Evolutionary conservation across 2,329 filamentous ascomycete genomes (phyloP), one percentile per base, ranked within the genome.

Genomic region (Kalmusia sp.): DNA sequence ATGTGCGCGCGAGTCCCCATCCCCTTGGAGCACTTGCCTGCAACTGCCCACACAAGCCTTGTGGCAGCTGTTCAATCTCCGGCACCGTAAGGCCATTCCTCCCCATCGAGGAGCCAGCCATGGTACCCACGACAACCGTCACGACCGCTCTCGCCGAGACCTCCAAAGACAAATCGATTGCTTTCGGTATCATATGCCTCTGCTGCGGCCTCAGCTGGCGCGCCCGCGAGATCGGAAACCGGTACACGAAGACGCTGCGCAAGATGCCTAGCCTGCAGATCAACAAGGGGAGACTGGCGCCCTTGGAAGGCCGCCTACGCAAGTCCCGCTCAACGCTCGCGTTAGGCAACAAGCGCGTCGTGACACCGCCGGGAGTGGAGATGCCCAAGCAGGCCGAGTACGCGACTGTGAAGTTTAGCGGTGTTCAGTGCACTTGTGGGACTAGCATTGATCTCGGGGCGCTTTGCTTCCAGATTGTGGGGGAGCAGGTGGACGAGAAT

Each of bases 141-240:
- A 4, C 27, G 27, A 22, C 28, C 12, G 12, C 6, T 15, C 30
- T 60, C 9, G 39, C 55, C 15, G 57, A 57, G 2, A 31, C 17
- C 3, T 33, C 19, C 37, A 52, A 55, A n/a, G 30, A 45, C 3
- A 31, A 30, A 30, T 6, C 19, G n/a, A n/a, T 68, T 14, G 54
- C 47, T 1, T 70, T 66, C 48, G 67, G 68, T 17, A 59, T 66
- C 33, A 45, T 69, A 6, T 71, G 68, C 40, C 45, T 52, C 15
- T 49, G 33, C 4, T 70, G 67, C 34, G 68, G 68, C 8, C 30
- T 64, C 1, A 62, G 60, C 24, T 67, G 63, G 64, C 55, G 60
- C 6, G 67, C 62, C 6, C 45, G 55, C 21, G 44, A 55, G 22
- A 24, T 48, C 12, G 48, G 49, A 2, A 47, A 47, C 31, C 21